Evolutionary conservation across 2,329 filamentous ascomycete genomes (phyloP).

Genomic region (Aspergillus amoenus): DNA sequence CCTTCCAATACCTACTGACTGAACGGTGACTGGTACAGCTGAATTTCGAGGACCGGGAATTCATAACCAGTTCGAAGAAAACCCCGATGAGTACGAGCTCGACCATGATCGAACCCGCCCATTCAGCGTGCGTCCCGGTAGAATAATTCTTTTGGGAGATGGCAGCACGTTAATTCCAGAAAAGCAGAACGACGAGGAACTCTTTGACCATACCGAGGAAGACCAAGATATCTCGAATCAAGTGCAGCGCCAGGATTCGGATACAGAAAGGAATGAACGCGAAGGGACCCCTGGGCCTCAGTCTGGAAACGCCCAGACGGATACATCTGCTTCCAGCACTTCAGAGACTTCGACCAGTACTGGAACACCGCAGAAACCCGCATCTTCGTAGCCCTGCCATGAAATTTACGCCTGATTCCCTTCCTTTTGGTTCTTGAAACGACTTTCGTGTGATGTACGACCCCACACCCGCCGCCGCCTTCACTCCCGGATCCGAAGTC

Average conservation of each 20-base stretch:
- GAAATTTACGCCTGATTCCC: conserved; percentile 12
- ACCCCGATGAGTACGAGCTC: conserved; percentile 58
- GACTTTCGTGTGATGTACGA: conserved; percentile 20
- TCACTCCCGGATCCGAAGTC: conserved; percentile 17
- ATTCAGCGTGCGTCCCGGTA: conserved; percentile 71
- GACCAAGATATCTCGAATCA: conserved; percentile 84
- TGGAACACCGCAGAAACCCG: conserved; percentile 27
- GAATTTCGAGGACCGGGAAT: conserved; percentile 82
- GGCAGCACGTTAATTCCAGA: conserved; percentile 90
- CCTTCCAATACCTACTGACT: conserved; percentile 44
- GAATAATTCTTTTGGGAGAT: conserved; percentile 93
- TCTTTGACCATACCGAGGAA: conserved; percentile 88
- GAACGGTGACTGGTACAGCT: conserved; percentile 54
- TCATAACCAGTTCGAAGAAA: conserved; percentile 80
- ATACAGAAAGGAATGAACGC: conserved; percentile 43
- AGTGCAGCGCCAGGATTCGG: conserved; percentile 62
- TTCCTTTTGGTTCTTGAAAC: conserved; percentile 23
- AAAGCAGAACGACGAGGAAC: conserved; percentile 77
- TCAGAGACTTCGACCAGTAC: conserved; percentile 35
- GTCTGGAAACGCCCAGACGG: conserved; percentile 25
- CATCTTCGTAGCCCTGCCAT: conserved; percentile 27
- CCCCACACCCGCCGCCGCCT: conserved; percentile 15
- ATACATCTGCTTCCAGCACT: conserved; percentile 25
- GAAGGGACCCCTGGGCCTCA: conserved; percentile 55
- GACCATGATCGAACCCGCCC: conserved; percentile 59